Conservation (phyloP, 495 filamentous ascomycete genomes). For the Cercophora scortea region DNA sequence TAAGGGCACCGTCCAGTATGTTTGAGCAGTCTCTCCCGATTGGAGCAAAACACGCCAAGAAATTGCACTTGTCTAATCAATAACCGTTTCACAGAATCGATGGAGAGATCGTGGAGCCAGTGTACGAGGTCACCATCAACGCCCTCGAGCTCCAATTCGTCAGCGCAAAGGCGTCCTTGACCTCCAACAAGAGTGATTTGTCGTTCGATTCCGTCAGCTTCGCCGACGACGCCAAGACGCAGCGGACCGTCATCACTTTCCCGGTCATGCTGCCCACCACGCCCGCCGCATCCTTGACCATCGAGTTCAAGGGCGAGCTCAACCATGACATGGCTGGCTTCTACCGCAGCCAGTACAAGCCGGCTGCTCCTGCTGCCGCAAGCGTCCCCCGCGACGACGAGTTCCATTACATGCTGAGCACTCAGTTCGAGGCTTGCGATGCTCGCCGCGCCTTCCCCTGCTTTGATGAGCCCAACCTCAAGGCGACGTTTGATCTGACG, state of each 20-base stretch:
- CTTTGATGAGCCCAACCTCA: slow-evolving; percentile 96
- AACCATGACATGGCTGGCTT: slow-evolving; percentile 96
- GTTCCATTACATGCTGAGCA: slow-evolving; percentile 88
- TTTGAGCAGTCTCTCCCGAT: neutral
- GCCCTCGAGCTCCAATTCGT: slow-evolving; percentile 55
- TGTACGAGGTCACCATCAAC: slow-evolving; percentile 71
- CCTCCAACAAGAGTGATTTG: slow-evolving; percentile 39
- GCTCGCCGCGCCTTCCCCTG: slow-evolving; percentile 91
- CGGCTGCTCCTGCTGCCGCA: slow-evolving; percentile 54
- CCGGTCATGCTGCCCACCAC: slow-evolving; percentile 54
- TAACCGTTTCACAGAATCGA: slow-evolving; percentile 28
- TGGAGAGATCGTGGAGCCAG: slow-evolving; percentile 51
- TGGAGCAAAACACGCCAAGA: no score
- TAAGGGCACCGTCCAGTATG: slow-evolving; percentile 66
- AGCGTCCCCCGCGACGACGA: slow-evolving; percentile 73
- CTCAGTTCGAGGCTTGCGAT: slow-evolving; percentile 95
- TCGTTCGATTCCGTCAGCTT: slow-evolving; percentile 55
- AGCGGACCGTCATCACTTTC: slow-evolving; percentile 71
- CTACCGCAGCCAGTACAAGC: slow-evolving; percentile 92
- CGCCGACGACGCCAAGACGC: slow-evolving; percentile 68
- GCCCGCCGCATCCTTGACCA: slow-evolving; percentile 52
- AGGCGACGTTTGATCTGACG: slow-evolving; percentile 87
- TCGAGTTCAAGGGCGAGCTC: slow-evolving; percentile 78
- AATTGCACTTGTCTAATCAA: neutral
- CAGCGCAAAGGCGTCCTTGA: slow-evolving; percentile 38